phyloP scores from a whole-genome alignment of 129 eudicot genomes.

The Artemisia argyi region DNA sequence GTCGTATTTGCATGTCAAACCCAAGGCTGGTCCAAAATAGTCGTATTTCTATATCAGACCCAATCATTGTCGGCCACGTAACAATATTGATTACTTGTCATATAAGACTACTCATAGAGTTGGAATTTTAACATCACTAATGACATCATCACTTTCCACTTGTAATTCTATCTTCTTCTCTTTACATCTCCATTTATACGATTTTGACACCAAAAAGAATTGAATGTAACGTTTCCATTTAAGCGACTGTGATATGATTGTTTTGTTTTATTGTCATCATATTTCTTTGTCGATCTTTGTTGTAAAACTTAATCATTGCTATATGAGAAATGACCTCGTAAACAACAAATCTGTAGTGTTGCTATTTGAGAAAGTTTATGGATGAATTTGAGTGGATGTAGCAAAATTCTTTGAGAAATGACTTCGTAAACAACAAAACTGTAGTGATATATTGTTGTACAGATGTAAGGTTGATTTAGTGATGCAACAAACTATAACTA shows the following conservation, averaged over 20 bases:
- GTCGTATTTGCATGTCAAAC: conserved; percentile 6
- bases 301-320: no score
- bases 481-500: no score
- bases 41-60: not conserved
- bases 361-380: no score
- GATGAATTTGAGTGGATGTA: no score
- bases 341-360: no score
- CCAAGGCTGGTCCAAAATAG: not conserved
- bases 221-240: not conserved
- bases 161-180: conserved; percentile 5
- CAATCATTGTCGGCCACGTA: conserved; percentile 19
- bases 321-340: no score
- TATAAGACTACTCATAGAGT: conserved; percentile 24
- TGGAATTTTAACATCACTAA: conserved; percentile 16
- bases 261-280: not conserved
- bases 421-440: no score
- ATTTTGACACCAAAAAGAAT: conserved; percentile 19
- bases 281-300: not conserved
- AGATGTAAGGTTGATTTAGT: no score
- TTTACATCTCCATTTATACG: conserved; percentile 15
- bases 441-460: no score
- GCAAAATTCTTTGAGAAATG: no score
- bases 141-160: conserved; percentile 32
- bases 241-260: not conserved
- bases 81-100: conserved; percentile 21